These are phyloP conservation scores for Fusarium sp. DNA, from an alignment of 2,329 filamentous ascomycete species.

Conservation along the genomic window DNA sequence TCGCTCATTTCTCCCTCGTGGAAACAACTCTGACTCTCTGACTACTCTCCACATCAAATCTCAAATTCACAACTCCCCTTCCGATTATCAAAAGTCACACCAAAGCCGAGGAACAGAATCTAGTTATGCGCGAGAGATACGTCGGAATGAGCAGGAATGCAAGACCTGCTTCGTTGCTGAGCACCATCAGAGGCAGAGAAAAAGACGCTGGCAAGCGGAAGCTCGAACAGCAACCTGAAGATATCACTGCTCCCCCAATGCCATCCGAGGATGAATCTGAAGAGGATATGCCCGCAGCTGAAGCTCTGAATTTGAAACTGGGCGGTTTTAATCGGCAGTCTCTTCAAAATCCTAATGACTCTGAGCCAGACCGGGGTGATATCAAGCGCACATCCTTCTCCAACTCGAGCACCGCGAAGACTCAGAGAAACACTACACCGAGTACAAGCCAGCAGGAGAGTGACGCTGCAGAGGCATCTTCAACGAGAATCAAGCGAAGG, in stretches of 20 bases:
- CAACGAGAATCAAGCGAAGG: conserved; percentile 31
- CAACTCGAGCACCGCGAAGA: neutral
- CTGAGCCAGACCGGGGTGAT: conserved; percentile 45
- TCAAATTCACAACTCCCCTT: neutral
- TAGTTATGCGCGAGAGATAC: conserved; percentile 15
- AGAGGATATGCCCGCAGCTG: conserved; percentile 4
- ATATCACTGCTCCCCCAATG: conserved; percentile 42
- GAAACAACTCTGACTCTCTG: neutral
- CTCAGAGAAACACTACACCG: conserved; percentile 7
- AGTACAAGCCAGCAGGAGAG: conserved; percentile 4
- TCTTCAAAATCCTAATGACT: conserved; percentile 33
- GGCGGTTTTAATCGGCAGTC: neutral
- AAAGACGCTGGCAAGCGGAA: conserved; percentile 5
- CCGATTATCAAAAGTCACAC: neutral
- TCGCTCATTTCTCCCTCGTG: neutral
- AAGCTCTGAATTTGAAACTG: conserved; percentile 3
- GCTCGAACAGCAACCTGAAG: conserved; percentile 21
- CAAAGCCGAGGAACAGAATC: neutral
- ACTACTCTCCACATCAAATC: conserved; percentile 1
- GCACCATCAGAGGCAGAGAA: neutral
- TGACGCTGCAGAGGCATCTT: conserved; percentile 2
- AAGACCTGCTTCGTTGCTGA: conserved; percentile 31
- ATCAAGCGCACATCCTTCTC: conserved; percentile 50
- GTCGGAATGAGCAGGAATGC: conserved; percentile 38
- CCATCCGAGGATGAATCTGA: conserved; percentile 45